These are phyloP conservation scores for Heteromeles arbutifolia DNA, from an alignment of 306 rosid species.

Conservation along the genomic window DNA sequence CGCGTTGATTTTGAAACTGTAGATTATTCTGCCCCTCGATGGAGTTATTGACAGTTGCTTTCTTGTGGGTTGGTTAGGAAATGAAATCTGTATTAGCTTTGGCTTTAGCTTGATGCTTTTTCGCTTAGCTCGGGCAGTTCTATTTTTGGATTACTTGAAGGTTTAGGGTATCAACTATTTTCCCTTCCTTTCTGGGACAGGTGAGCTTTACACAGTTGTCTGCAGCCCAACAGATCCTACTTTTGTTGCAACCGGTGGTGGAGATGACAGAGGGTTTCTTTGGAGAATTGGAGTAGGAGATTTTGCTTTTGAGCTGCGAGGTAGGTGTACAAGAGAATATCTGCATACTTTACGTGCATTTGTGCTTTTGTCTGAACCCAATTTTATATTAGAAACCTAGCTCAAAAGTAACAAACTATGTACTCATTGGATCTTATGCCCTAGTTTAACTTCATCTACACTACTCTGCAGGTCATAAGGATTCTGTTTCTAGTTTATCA, in stretches of 20 bases:
- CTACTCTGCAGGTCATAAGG: conserved; percentile 59
- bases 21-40: not conserved
- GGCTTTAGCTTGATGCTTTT: not conserved
- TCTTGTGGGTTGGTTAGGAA: not conserved
- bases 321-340: conserved; percentile 25
- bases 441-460: not conserved
- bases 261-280: conserved; percentile 83
- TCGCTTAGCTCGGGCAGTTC: not conserved
- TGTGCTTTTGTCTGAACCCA: not conserved
- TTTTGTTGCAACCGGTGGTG: conserved; percentile 85
- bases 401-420: not conserved
- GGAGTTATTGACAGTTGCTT: not conserved
- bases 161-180: not conserved
- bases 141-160: not conserved
- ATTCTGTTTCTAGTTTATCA: conserved; percentile 67
- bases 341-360: not conserved
- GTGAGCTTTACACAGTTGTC: conserved; percentile 65
- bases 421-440: not conserved
- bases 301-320: conserved; percentile 75
- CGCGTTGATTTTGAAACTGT: not conserved
- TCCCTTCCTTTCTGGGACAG: conserved; percentile 26
- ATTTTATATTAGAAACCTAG: not conserved
- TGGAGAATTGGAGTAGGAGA: conserved; percentile 83
- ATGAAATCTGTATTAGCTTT: not conserved
- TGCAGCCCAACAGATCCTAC: conserved; percentile 70